phyloP scores from a whole-genome alignment of 257 asterid genomes.

The Solanum ossicruentum region DNA sequence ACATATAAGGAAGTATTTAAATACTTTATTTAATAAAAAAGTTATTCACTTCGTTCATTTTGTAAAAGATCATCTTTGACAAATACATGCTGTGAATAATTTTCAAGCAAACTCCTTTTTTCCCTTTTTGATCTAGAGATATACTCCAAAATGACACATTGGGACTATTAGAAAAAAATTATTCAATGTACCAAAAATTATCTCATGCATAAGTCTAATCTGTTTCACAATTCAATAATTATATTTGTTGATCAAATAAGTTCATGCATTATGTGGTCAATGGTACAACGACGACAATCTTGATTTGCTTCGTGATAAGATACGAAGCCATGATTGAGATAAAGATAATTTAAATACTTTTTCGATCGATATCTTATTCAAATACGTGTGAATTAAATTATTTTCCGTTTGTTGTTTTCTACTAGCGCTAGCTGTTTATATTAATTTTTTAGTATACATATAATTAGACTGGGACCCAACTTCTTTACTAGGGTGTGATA shows the following conservation, averaged over 20 bases:
- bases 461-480: neutral
- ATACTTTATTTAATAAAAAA: neutral
- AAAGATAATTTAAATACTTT: neutral
- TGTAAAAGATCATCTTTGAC: neutral
- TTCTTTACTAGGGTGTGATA: neutral
- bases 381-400: neutral
- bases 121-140: neutral
- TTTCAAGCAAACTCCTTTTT: neutral
- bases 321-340: neutral
- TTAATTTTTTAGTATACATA: neutral
- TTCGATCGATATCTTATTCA: neutral
- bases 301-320: neutral
- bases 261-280: neutral
- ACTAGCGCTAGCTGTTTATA: neutral
- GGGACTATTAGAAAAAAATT: neutral
- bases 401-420: neutral
- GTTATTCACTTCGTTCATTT: too few relatives aligned
- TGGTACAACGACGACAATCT: neutral
- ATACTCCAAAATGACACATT: neutral
- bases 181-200: neutral
- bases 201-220: neutral
- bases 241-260: neutral
- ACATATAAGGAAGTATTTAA: neutral
- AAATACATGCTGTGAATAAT: neutral
- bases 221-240: neutral